Base-by-base conservation (phyloP, 192 early-diverging fungal genomes). In the Phycomyces blakesleeanus region DNA sequence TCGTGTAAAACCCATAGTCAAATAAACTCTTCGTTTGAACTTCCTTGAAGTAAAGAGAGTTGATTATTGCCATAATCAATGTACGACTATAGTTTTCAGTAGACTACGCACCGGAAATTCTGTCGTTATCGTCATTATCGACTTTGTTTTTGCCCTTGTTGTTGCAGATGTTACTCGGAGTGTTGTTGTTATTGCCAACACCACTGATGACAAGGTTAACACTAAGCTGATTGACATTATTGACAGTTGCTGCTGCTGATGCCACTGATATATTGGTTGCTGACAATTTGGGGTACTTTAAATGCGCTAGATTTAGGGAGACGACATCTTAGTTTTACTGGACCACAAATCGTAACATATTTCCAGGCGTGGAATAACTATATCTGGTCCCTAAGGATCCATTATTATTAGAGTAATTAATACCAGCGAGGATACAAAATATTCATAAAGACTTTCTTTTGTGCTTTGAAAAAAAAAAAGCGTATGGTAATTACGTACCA, bases 1-100 rank as follows among this genome's bases (percentile, higher is more conserved):
- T 22, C n/a, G 49, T 50, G 49, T 50, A 50, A 10, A 50, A 50
- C n/a, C 49, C 49, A 22, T 50, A 50, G 9, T 50, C 49, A 50
- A 50, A 50, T 50, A 50, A 22, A 50, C 49, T 22, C 49, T 50
- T 50, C 49, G 49, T 50, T 50, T 22, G 49, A 50, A 50, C 49
- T 50, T 50, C 49, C 9, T 50, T 50, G 49, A 50, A 50, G 49
- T 50, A 50, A 2, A 50, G 49, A 50, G 49, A 50, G 49, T 50
- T 50, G n/a, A 10, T 16, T 22, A 50, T 5, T 22, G 49, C 21
- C 49, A 50, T 50, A 22, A 50, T 16, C 4, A 9, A 50, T 20
- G 49, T 50, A 5, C 49, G 49, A 22, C 49, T 50, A 50, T 50
- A 50, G 49, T 50, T 50, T 50, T 50, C 49, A 4, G 3, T 50